A percentile compares a stretch with the other conserved stretches of the same genome.
Conservation (phyloP, 1,284 basidiomycete genomes). For the Porphyrellus sp. region DNA sequence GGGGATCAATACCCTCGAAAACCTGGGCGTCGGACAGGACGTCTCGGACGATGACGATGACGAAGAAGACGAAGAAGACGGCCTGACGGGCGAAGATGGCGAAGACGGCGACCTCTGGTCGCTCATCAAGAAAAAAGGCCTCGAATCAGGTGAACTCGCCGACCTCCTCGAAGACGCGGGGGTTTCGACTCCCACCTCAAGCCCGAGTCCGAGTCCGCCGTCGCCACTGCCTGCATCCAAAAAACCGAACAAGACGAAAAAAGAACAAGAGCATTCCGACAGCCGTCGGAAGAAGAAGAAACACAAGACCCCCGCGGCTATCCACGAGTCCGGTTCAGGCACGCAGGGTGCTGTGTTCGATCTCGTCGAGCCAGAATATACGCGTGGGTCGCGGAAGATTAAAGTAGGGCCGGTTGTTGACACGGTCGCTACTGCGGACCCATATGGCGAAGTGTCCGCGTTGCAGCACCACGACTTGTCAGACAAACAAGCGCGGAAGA, state of each 20-base stretch:
- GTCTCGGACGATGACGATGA: slow-evolving; percentile 47
- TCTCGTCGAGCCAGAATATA: slow-evolving; percentile 67
- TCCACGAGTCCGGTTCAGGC: slow-evolving; percentile 10
- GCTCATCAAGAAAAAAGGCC: slow-evolving; percentile 28
- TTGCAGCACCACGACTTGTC: slow-evolving; percentile 70
- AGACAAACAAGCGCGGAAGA: slow-evolving; percentile 79
- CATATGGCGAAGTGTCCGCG: slow-evolving; percentile 72
- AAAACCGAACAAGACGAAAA: slow-evolving; percentile 8
- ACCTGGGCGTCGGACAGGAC: slow-evolving; percentile 62
- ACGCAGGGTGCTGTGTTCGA: slow-evolving; percentile 52
- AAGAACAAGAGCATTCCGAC: slow-evolving; percentile 13
- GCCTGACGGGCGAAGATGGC: slow-evolving; percentile 18
- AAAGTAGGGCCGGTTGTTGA: slow-evolving; percentile 7
- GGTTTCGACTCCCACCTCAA: background rate
- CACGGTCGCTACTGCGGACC: slow-evolving; percentile 41
- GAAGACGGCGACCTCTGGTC: slow-evolving; percentile 32
- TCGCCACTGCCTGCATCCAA: slow-evolving; percentile 16
- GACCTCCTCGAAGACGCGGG: slow-evolving; percentile 54
- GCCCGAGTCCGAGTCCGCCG: slow-evolving; percentile 15
- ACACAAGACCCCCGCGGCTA: slow-evolving; percentile 35
- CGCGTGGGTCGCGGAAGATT: slow-evolving; percentile 35
- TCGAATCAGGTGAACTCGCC: slow-evolving; percentile 55
- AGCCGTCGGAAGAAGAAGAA: slow-evolving; percentile 42
- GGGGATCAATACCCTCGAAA: slow-evolving; percentile 78
- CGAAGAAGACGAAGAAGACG: slow-evolving; percentile 35